phyloP scores from a whole-genome alignment of 306 rosid genomes.

The Lablab purpureus region DNA sequence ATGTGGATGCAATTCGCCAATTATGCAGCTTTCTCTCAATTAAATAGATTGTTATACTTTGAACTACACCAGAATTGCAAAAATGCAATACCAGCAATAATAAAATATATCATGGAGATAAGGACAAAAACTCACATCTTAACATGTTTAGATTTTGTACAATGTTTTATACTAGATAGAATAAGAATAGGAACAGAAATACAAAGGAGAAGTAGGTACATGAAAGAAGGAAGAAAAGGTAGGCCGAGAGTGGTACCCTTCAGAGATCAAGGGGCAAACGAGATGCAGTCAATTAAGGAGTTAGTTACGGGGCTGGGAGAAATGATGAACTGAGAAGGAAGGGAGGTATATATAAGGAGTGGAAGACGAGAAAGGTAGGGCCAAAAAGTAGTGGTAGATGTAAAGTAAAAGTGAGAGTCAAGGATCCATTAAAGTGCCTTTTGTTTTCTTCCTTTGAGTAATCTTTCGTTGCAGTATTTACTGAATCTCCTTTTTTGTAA shows the following conservation, averaged over 20 bases:
- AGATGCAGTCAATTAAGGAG: background rate
- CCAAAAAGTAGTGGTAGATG: background rate
- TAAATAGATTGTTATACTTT: background rate
- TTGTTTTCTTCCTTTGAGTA: background rate
- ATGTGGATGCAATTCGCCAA: background rate
- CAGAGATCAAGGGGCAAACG: background rate
- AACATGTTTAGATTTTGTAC: background rate
- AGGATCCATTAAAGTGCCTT: background rate
- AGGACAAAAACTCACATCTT: background rate
- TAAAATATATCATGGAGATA: background rate
- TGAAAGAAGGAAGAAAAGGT: background rate
- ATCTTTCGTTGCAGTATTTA: slow-evolving; percentile 1
- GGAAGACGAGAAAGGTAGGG: background rate
- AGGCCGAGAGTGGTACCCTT: background rate
- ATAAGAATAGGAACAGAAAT: background rate
- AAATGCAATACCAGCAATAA: background rate
- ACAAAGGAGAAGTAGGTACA: background rate
- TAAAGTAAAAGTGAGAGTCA: slow-evolving; percentile 7
- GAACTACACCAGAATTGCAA: background rate
- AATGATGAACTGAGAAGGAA: background rate
- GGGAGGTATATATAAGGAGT: background rate
- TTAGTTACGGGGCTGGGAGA: background rate
- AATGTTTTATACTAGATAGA: too few relatives aligned
- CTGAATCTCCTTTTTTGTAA: slow-evolving; percentile 13
- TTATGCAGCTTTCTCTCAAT: background rate